Conservation (phyloP, 2,329 filamentous ascomycete species). For the Rosellinia necatrix region DNA sequence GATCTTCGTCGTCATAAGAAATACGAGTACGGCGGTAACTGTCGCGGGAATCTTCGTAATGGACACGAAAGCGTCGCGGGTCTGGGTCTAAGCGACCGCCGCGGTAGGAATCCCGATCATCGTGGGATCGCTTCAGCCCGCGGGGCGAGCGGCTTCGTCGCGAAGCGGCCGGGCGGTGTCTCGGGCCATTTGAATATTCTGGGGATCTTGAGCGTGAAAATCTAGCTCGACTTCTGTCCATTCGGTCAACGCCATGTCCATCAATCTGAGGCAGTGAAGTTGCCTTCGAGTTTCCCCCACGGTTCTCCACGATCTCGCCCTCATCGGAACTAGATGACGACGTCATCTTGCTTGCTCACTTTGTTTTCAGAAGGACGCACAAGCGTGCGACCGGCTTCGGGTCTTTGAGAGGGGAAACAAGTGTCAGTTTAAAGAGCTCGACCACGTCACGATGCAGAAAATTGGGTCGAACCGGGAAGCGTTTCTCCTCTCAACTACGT, state of each 20-base stretch:
- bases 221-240: slow-evolving; percentile 76
- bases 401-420: slow-evolving; percentile 32
- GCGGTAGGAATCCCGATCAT: slow-evolving; percentile 60
- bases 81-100: slow-evolving; percentile 54
- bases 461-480: slow-evolving; percentile 44
- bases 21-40: slow-evolving; percentile 53
- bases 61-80: slow-evolving; percentile 62
- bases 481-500: slow-evolving; percentile 33
- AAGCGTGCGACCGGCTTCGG: slow-evolving; percentile 32
- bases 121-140: slow-evolving; percentile 69
- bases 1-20: slow-evolving; percentile 63
- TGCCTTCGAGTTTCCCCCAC: slow-evolving; percentile 74
- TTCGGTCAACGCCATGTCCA: slow-evolving; percentile 89
- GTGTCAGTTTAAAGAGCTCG: slow-evolving; percentile 38
- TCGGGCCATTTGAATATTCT: slow-evolving; percentile 46
- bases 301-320: slow-evolving; percentile 82
- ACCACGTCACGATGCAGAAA: slow-evolving; percentile 37
- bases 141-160: slow-evolving; percentile 64
- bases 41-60: slow-evolving; percentile 63
- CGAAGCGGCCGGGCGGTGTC: slow-evolving; percentile 50
- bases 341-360: slow-evolving; percentile 42
- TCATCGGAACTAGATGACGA: slow-evolving; percentile 72
- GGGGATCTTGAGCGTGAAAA: slow-evolving; percentile 60
- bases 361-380: slow-evolving; percentile 32
- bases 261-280: slow-evolving; percentile 78